Base-by-base conservation (phyloP, 305 asterid genomes). In the Plantago rigida region DNA sequence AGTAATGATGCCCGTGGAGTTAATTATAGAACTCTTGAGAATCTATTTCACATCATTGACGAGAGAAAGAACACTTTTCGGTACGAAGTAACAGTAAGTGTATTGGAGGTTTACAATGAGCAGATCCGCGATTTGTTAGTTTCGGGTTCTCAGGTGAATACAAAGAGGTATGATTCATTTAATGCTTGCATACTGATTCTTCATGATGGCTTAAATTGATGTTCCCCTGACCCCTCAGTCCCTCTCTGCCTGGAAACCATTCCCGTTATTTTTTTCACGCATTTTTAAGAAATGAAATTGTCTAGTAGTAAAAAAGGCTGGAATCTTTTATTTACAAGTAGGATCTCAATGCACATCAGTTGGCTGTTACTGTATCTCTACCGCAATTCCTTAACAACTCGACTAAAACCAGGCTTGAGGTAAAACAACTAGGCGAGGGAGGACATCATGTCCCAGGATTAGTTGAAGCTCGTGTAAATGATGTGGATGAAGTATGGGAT, bases 41-140 rank as follows among this genome's bases (percentile, higher is more conserved):
- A 79, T 68, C 75, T 92, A n/a, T 92, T 88, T 69, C 79, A 59
- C 77, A 82, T 88, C 47, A 83, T 84, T 67, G 95, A 82, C 60
- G 94, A 83, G 77, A 65, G 99, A 68, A 81, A 84, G 66, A 81
- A 62, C 63, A 76, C 87, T 13, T 80, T 77, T 62, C 72, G 63
- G 4, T 92, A 84, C 50, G 89, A 88, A 71, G 72, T 92, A 67
- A 81, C 94, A 56, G 96, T 92, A 49, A 84, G 95, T 57, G 99
- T 88, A 24, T 67, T 92, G 76, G 99, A 92, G 79, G 96, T 92
- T 64, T 92, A 92, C 64, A 92, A 92, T 68, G 99, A 92, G 80
- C 96, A 86, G 70, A 84, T 92, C 65, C 71, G 95, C 52, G 99
- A 88, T 67, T 78, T 92, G 62, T 77, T 88, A 39, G 83, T 67